These are phyloP conservation scores for Dinochytrium kinnereticum DNA, from an alignment of 371 early-diverging fungal species.

Conservation along the genomic window DNA sequence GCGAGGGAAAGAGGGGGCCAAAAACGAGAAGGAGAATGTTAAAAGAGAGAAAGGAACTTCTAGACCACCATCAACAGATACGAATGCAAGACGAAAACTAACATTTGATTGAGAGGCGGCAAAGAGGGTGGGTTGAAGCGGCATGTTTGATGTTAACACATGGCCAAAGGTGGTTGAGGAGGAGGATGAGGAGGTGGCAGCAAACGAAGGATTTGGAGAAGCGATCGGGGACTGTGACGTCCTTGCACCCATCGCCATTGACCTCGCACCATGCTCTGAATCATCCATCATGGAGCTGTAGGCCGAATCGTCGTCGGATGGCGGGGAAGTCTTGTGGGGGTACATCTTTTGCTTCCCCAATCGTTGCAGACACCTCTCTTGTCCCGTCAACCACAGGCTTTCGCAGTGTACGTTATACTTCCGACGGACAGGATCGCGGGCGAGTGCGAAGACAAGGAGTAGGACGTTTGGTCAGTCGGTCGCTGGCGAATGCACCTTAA, in stretches of 20 bases:
- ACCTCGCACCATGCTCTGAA: background rate
- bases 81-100: background rate
- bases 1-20: background rate
- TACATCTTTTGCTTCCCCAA: background rate
- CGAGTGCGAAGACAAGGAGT: too few relatives aligned
- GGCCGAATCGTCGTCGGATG: slow-evolving; percentile 2
- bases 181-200: background rate
- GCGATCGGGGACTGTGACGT: slow-evolving; percentile 1
- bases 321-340: background rate
- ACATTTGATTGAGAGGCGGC: background rate
- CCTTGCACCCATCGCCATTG: background rate
- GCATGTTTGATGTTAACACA: background rate
- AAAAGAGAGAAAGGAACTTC: too few relatives aligned
- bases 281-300: slow-evolving; percentile 11
- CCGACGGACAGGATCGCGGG: too few relatives aligned
- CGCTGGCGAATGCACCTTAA: too few relatives aligned
- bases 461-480: too few relatives aligned
- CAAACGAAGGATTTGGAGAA: background rate
- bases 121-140: background rate
- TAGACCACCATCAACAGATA: too few relatives aligned
- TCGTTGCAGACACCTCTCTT: too few relatives aligned
- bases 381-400: too few relatives aligned
- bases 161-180: background rate
- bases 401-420: too few relatives aligned
- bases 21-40: too few relatives aligned